These are phyloP conservation scores for Amylocarpus encephaloides DNA, from an alignment of 2,329 filamentous ascomycete species.

Conservation along the genomic window DNA sequence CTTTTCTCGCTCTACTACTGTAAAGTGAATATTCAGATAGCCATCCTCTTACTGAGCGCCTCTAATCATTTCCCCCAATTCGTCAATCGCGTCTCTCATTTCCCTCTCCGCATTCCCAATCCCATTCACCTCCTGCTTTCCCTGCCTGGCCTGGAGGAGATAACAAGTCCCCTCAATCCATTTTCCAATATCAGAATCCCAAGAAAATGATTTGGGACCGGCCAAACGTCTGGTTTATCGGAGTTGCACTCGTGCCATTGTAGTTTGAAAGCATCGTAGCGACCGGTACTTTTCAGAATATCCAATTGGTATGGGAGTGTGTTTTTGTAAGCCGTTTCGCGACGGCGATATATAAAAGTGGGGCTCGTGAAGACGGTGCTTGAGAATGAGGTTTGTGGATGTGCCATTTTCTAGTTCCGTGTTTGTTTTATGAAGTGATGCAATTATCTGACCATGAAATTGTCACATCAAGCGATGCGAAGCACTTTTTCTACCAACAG, in stretches of 20 bases:
- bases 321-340: constrained; percentile 36
- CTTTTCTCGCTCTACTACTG: constrained; percentile 48
- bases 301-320: constrained; percentile 47
- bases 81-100: constrained; percentile 44
- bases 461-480: background rate
- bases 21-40: constrained; percentile 58
- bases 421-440: background rate
- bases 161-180: constrained; percentile 60
- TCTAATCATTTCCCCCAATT: constrained; percentile 52
- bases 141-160: constrained; percentile 39
- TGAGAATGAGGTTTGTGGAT: constrained; percentile 38
- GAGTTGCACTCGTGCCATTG: constrained; percentile 49
- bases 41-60: constrained; percentile 52
- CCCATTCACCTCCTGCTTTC: constrained; percentile 22
- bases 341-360: constrained; percentile 34
- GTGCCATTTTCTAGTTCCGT: constrained; percentile 29
- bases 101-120: constrained; percentile 20
- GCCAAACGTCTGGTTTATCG: constrained; percentile 45
- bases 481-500: too few relatives aligned
- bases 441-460: background rate
- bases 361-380: constrained; percentile 30
- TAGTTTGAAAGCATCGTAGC: constrained; percentile 52
- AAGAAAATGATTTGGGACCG: constrained; percentile 54
- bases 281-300: constrained; percentile 47
- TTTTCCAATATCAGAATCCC: constrained; percentile 53